Percentiles rank a stretch among this genome's conserved stretches.
Evolutionary conservation across 225 moss, liverwort and hornwort genomes (phyloP).

Genomic region (Physcomitrellopsis africana): DNA sequence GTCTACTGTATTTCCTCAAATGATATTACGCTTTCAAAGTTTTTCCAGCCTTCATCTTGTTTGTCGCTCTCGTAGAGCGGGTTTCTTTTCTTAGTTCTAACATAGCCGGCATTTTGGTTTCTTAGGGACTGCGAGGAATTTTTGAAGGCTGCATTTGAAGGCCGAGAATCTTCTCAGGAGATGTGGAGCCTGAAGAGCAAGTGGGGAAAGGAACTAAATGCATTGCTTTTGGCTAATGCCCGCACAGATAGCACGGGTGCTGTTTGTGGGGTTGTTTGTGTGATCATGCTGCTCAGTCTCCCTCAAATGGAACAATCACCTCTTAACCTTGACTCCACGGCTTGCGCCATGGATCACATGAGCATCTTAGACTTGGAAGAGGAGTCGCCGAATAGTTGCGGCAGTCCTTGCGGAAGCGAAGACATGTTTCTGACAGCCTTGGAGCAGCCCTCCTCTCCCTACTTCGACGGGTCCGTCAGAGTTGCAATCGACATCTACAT

Average conservation of each 20-base stretch:
- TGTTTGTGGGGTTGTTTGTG: constrained; percentile 42
- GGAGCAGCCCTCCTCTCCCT: constrained; percentile 39
- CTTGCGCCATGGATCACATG: constrained; percentile 38
- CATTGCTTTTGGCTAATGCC: constrained; percentile 39
- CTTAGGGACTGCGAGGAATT: constrained; percentile 43
- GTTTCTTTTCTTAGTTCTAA: neutral
- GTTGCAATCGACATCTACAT: constrained; percentile 33
- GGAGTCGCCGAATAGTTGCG: neutral
- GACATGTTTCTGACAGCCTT: constrained; percentile 39
- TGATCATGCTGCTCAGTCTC: constrained; percentile 41
- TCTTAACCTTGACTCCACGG: constrained; percentile 39
- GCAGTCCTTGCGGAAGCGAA: constrained; percentile 30
- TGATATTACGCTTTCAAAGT: no score
- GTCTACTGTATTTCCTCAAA: no score
- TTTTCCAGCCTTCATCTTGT: no score
- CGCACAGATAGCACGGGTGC: constrained; percentile 43
- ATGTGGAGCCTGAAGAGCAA: constrained; percentile 57
- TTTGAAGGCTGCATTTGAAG: constrained; percentile 44
- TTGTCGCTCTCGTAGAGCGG: no score
- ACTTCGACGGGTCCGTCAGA: constrained; percentile 38
- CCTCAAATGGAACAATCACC: constrained; percentile 18
- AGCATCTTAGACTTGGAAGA: constrained; percentile 40
- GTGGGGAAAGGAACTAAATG: constrained; percentile 49
- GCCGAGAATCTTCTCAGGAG: constrained; percentile 36
- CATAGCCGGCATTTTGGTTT: neutral